phyloP scores from a whole-genome alignment of 208 protist species.

The Tritrichomonas musculus region DNA sequence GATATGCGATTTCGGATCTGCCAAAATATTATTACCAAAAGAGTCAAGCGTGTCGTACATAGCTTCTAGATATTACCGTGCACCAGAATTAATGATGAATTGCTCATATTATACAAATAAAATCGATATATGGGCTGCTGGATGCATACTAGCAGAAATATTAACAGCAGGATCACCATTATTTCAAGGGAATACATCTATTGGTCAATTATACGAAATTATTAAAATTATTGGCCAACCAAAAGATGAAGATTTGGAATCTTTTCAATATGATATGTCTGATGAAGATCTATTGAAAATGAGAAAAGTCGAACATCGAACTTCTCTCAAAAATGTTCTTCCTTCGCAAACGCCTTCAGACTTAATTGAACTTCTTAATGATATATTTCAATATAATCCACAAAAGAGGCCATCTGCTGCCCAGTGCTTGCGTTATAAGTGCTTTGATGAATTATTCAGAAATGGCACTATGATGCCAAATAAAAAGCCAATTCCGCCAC shows the following conservation, averaged over 20 bases:
- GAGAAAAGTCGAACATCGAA: too few relatives aligned
- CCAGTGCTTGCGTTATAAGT: background rate
- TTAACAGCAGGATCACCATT: background rate
- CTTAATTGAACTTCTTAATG: background rate
- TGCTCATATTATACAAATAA: background rate
- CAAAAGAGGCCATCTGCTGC: background rate
- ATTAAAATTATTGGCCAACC: slow-evolving; percentile 66
- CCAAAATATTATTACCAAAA: slow-evolving; percentile 55
- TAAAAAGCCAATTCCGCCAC: background rate
- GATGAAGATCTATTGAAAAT: too few relatives aligned
- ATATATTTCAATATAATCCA: background rate
- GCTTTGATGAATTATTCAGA: background rate
- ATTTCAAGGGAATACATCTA: slow-evolving; percentile 56
- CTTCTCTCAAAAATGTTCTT: background rate
- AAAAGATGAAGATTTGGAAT: background rate
- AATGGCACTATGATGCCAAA: background rate
- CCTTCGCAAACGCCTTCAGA: background rate
- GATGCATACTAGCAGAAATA: background rate
- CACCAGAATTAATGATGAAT: slow-evolving; percentile 72
- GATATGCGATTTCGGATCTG: slow-evolving; percentile 85
- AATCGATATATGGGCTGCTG: slow-evolving; percentile 21
- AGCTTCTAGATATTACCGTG: slow-evolving; percentile 74
- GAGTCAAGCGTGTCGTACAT: slow-evolving; percentile 82
- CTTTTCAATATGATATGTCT: background rate
- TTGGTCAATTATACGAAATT: slow-evolving; percentile 84